Percentiles rank a stretch among this genome's conserved stretches.
phyloP scores from a whole-genome alignment of 805 yeast genomes.

The Nakazawaea molendinolei region DNA sequence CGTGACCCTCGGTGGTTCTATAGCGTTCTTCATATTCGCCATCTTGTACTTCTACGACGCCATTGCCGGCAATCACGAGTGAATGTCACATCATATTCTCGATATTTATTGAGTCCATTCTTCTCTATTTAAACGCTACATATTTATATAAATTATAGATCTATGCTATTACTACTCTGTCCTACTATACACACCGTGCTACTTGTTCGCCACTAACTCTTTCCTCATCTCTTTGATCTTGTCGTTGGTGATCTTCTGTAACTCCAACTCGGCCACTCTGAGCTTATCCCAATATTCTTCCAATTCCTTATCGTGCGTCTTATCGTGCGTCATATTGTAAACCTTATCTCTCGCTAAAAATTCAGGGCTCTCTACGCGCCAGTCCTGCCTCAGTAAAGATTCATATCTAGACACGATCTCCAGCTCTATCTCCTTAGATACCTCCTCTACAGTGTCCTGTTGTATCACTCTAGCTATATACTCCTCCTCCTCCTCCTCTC shows the following conservation, averaged over 20 bases:
- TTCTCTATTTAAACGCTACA: neutral
- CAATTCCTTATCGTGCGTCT: constrained; percentile 16
- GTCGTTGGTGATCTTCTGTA: constrained; percentile 37
- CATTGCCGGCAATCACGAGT: constrained; percentile 18
- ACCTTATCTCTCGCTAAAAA: constrained; percentile 4
- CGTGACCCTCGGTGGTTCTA: constrained; percentile 86
- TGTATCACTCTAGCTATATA: no score
- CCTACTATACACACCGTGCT: no score
- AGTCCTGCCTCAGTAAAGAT: no score
- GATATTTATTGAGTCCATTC: no score
- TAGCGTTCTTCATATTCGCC: constrained; percentile 79
- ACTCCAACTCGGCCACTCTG: constrained; percentile 16
- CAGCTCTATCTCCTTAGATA: constrained; percentile 22
- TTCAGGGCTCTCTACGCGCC: no score
- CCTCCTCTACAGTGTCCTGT: constrained; percentile 32
- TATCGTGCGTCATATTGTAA: no score
- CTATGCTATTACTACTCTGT: neutral
- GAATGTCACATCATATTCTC: no score
- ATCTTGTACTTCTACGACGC: constrained; percentile 75
- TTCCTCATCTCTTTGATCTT: constrained; percentile 33
- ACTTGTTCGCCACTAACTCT: constrained; percentile 18
- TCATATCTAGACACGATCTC: constrained; percentile 20
- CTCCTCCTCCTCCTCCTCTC: no score
- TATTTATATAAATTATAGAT: neutral
- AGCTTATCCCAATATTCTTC: constrained; percentile 31